A percentile compares a stretch with the other conserved stretches of the same genome.
phyloP scores from a whole-genome alignment of 2,329 filamentous ascomycete genomes.

The Ascochyta lentis region DNA sequence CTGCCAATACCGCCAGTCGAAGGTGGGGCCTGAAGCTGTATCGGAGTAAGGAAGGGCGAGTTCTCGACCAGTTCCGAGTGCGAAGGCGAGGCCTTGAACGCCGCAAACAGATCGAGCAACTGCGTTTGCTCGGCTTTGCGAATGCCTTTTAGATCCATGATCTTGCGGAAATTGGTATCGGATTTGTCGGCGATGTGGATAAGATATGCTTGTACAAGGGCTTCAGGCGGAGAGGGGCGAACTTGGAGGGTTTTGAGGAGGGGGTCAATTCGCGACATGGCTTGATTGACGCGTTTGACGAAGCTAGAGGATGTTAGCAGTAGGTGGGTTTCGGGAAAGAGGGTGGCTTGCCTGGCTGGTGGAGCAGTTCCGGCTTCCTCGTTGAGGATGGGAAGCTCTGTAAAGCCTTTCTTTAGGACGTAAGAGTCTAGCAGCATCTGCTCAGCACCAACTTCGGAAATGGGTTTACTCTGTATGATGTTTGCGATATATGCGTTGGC shows the following conservation, averaged over 20 bases:
- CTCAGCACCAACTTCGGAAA: constrained; percentile 93
- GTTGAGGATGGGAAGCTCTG: constrained; percentile 70
- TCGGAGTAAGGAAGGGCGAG: constrained; percentile 46
- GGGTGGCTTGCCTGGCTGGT: constrained; percentile 53
- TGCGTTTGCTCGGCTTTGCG: constrained; percentile 79
- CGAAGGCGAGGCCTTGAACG: constrained; percentile 72
- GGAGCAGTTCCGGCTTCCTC: constrained; percentile 64
- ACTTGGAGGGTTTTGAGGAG: constrained; percentile 97
- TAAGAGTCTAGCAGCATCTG: constrained; percentile 99
- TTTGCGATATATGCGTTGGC: constrained; percentile 80
- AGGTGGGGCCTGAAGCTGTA: constrained; percentile 50
- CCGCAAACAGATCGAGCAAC: constrained; percentile 88
- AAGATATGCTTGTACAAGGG: constrained; percentile 93
- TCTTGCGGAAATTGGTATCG: constrained; percentile 94
- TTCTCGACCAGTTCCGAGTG: constrained; percentile 67
- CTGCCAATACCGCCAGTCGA: constrained; percentile 52
- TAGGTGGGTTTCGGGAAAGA: background rate
- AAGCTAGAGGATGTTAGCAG: constrained; percentile 62
- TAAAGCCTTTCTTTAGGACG: constrained; percentile 80
- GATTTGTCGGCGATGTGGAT: constrained; percentile 95
- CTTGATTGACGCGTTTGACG: constrained; percentile 82
- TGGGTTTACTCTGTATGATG: constrained; percentile 86
- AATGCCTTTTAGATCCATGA: constrained; percentile 94
- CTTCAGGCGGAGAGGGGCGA: constrained; percentile 86
- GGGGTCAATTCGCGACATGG: constrained; percentile 86